Conservation (phyloP, 2,329 filamentous ascomycete species). For the Penicillium sp. region DNA sequence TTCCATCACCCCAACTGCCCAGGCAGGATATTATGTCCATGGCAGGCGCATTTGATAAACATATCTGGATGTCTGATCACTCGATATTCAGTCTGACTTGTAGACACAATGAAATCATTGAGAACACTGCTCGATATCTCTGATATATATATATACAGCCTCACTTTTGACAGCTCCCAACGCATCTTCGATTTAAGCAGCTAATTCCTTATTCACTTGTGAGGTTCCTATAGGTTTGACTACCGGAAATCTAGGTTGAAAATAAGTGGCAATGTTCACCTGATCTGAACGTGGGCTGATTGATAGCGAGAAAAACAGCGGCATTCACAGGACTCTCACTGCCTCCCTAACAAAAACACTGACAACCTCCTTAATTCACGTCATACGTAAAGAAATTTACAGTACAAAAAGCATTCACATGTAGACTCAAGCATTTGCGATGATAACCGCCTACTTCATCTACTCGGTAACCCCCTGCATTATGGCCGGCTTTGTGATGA, state of each 20-base stretch:
- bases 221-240: not conserved
- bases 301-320: not conserved
- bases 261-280: not conserved
- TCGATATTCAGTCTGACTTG: not conserved
- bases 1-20: not conserved
- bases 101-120: not conserved
- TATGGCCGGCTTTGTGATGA: not conserved
- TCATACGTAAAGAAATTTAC: too few relatives aligned
- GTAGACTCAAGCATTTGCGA: not conserved
- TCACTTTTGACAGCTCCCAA: not conserved
- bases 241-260: not conserved
- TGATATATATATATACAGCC: not conserved
- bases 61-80: not conserved
- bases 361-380: not conserved
- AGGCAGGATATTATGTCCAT: not conserved
- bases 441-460: not conserved
- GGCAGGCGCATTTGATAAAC: not conserved
- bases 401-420: not conserved
- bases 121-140: not conserved
- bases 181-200: not conserved
- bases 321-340: not conserved
- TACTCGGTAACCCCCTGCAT: not conserved
- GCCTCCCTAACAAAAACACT: not conserved
- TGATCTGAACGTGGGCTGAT: not conserved
- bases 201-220: not conserved